Conservation (phyloP, 805 yeast species). For the Pichia sporocuriosa region DNA sequence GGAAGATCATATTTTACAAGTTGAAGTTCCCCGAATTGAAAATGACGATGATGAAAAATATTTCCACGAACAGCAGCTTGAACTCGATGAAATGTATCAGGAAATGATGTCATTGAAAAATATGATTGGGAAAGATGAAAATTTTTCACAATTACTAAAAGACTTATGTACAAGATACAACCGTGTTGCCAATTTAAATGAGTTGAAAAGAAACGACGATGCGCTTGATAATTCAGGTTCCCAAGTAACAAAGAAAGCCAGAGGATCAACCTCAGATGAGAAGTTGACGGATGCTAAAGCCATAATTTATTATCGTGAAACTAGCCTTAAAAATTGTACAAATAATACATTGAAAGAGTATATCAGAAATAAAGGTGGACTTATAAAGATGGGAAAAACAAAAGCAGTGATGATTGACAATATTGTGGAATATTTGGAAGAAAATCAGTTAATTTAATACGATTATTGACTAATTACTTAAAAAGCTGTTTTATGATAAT, state of each 20-base stretch:
- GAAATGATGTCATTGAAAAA: slow-evolving; percentile 13
- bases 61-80: slow-evolving; percentile 15
- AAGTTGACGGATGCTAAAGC: slow-evolving; percentile 1
- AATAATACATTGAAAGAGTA: slow-evolving; percentile 22
- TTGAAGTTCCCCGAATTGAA: slow-evolving; percentile 14
- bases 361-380: slow-evolving; percentile 29
- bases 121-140: slow-evolving; percentile 6
- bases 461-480: background rate
- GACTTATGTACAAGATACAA: slow-evolving; percentile 19
- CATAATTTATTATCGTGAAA: slow-evolving; percentile 2
- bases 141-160: slow-evolving; percentile 10
- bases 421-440: slow-evolving; percentile 26
- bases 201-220: slow-evolving; percentile 7
- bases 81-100: slow-evolving; percentile 20
- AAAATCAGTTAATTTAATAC: background rate
- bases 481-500: no score
- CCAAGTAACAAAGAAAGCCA: background rate
- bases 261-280: background rate
- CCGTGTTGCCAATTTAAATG: slow-evolving; percentile 17
- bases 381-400: slow-evolving; percentile 32
- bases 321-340: slow-evolving; percentile 5
- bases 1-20: slow-evolving; percentile 59
- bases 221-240: no score
- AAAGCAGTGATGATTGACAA: slow-evolving; percentile 40
- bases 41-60: slow-evolving; percentile 9